Evolutionary conservation across 2,329 filamentous ascomycete species (phyloP).

Genomic region (Sordariomycetes sp.): DNA sequence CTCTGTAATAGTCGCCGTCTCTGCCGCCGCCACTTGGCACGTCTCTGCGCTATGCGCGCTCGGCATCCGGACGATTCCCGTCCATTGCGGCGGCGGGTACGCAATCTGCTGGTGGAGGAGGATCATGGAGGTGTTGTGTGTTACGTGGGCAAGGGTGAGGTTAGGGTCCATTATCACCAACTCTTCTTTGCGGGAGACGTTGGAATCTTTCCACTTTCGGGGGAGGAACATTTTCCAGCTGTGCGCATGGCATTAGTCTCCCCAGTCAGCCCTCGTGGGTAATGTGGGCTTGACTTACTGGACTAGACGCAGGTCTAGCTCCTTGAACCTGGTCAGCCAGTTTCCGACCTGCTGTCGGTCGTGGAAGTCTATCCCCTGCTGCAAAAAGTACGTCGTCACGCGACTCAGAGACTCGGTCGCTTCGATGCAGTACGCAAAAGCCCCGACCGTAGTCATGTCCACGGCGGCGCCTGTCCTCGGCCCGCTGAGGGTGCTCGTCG

Average conservation of each 20-base stretch:
- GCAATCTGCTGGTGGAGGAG: conserved; percentile 33
- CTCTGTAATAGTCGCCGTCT: conserved; percentile 28
- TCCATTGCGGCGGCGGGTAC: conserved; percentile 19
- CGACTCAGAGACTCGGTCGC: conserved; percentile 30
- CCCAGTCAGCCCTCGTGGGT: too few species aligned
- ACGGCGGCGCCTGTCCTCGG: conserved; percentile 5
- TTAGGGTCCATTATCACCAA: conserved; percentile 29
- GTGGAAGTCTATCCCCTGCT: conserved; percentile 24
- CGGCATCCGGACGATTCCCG: conserved; percentile 20
- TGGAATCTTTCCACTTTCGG: conserved; percentile 24
- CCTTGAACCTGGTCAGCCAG: conserved; percentile 32
- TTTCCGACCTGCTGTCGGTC: conserved; percentile 24
- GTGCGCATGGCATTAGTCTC: background rate
- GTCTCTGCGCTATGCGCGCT: conserved; percentile 32
- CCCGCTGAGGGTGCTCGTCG: conserved; percentile 1
- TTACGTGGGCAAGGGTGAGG: conserved; percentile 31
- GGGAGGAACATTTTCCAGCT: conserved; percentile 30
- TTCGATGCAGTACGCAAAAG: conserved; percentile 31
- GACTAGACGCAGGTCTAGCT: conserved; percentile 29
- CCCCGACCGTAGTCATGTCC: conserved; percentile 24
- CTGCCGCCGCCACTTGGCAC: conserved; percentile 28
- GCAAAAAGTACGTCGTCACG: conserved; percentile 29
- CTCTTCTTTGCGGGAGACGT: conserved; percentile 12
- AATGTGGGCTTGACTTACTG: conserved; percentile 15
- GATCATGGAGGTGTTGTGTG: conserved; percentile 35